Conservation (phyloP, 2,329 filamentous ascomycete genomes). For the Aspergillus cejpii region DNA sequence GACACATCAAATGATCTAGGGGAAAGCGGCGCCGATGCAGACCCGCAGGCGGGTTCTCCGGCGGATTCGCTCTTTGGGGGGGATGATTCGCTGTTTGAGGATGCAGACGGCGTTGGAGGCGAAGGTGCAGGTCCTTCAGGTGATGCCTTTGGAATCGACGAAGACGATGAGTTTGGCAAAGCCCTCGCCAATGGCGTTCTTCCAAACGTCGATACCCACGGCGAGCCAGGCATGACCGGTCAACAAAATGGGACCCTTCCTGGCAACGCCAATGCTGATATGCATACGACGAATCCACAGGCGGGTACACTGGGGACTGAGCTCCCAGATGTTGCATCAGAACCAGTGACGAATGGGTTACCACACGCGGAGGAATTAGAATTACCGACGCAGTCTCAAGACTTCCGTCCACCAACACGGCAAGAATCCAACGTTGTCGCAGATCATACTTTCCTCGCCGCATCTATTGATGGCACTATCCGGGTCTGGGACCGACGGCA, state of each 20-base stretch:
- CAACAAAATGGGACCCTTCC: slow-evolving; percentile 16
- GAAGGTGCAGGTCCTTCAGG: slow-evolving; percentile 46
- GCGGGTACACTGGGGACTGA: slow-evolving; percentile 15
- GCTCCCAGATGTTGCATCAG: slow-evolving; percentile 21
- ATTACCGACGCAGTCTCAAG: slow-evolving; percentile 20
- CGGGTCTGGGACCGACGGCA: slow-evolving; percentile 54
- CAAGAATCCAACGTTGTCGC: slow-evolving; percentile 46
- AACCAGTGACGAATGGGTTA: slow-evolving; percentile 36
- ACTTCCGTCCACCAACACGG: slow-evolving; percentile 21
- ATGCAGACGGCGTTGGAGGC: slow-evolving; percentile 55
- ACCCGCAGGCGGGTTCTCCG: slow-evolving; percentile 58
- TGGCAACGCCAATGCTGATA: slow-evolving; percentile 7
- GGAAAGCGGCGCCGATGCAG: slow-evolving; percentile 40
- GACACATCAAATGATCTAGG: slow-evolving; percentile 35
- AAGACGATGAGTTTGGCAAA: slow-evolving; percentile 74
- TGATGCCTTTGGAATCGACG: slow-evolving; percentile 66
- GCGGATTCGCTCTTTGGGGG: slow-evolving; percentile 78
- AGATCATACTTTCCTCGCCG: slow-evolving; percentile 77
- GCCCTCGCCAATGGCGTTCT: slow-evolving; percentile 61
- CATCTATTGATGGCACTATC: slow-evolving; percentile 49
- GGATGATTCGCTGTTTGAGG: slow-evolving; percentile 84
- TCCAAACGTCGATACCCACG: slow-evolving; percentile 43
- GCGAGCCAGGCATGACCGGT: slow-evolving; percentile 25
- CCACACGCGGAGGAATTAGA: slow-evolving; percentile 40
- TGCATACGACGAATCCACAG: slow-evolving; percentile 10